Conservation (phyloP, 441 rosid genomes). For the Populus hybrid region DNA sequence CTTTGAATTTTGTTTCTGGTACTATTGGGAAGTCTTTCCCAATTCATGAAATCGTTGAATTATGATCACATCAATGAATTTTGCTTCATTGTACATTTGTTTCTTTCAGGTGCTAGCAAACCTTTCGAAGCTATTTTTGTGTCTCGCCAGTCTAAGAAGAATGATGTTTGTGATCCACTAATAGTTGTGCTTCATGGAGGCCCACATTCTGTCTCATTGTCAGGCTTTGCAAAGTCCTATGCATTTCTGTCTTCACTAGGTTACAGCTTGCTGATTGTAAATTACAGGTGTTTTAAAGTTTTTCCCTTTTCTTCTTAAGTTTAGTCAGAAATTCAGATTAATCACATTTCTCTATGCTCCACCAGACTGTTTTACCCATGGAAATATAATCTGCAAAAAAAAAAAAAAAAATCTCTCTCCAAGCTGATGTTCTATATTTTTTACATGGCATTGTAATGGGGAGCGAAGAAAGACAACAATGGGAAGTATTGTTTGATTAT, state of each 20-base stretch:
- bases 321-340: neutral
- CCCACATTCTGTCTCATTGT: conserved; percentile 60
- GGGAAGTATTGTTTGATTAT: neutral
- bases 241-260: conserved; percentile 86
- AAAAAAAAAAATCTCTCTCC: too few relatives aligned
- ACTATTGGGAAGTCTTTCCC: neutral
- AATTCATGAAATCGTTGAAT: neutral
- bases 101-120: conserved; percentile 59
- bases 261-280: conserved; percentile 70
- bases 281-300: conserved; percentile 63
- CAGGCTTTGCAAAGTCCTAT: conserved; percentile 58
- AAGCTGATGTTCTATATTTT: neutral
- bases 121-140: conserved; percentile 81
- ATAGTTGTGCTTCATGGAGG: conserved; percentile 88
- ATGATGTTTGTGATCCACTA: conserved; percentile 53
- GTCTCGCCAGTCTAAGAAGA: conserved; percentile 47
- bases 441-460: neutral
- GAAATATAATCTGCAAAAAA: neutral
- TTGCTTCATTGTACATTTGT: neutral
- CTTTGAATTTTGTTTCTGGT: neutral
- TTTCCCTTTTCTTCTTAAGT: neutral
- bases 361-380: neutral
- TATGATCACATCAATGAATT: neutral
- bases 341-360: neutral
- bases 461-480: neutral